These are phyloP conservation scores for Theobroma grandiflorum DNA, from an alignment of 441 rosid species.

Conservation along the genomic window DNA sequence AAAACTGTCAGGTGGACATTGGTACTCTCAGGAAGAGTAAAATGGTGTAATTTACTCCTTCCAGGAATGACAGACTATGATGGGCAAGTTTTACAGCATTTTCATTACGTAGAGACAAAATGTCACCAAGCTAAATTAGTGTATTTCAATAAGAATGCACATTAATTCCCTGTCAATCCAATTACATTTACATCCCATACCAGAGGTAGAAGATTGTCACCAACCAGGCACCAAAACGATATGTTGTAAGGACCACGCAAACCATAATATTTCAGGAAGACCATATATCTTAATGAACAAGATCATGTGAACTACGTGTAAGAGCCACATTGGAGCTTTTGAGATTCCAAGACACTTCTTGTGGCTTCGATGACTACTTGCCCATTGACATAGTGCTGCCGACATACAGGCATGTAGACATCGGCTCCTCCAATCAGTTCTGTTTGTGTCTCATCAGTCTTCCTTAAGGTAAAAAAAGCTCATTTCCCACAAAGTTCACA, in stretches of 20 bases:
- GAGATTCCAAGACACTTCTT: conserved; percentile 62
- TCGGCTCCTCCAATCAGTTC: conserved; percentile 83
- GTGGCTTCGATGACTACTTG: conserved; percentile 71
- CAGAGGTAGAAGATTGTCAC: neutral
- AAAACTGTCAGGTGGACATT: too few relatives aligned
- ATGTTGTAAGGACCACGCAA: neutral
- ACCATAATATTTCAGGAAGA: neutral
- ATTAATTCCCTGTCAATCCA: neutral
- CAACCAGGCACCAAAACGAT: neutral
- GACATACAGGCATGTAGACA: conserved; percentile 82
- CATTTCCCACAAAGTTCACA: conserved; percentile 78
- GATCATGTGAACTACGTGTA: conserved; percentile 19
- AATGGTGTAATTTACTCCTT: too few relatives aligned
- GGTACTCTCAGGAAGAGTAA: too few relatives aligned
- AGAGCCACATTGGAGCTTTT: conserved; percentile 45
- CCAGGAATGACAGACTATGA: too few relatives aligned
- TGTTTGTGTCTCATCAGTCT: conserved; percentile 63
- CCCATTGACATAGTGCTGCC: conserved; percentile 73
- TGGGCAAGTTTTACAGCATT: neutral
- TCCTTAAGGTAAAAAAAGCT: conserved; percentile 77
- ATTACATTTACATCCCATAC: neutral
- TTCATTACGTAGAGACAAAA: too few relatives aligned
- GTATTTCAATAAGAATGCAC: neutral
- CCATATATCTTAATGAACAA: neutral
- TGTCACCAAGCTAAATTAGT: neutral